Base-by-base conservation (phyloP, 2,329 filamentous ascomycete species). In the Metarhizium brunneum region DNA sequence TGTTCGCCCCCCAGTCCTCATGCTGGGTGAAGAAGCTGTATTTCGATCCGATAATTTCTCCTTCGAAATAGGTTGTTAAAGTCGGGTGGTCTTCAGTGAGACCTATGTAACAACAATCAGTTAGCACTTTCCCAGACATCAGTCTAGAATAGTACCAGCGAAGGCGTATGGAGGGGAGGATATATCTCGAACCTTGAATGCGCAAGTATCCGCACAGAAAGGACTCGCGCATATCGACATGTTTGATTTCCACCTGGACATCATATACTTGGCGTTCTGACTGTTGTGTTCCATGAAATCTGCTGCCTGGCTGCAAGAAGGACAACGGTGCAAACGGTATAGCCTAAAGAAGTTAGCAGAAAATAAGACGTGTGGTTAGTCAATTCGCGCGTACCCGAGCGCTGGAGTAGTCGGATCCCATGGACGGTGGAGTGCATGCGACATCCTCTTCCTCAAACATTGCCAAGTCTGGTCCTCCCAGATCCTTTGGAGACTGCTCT, bases 1-100 rank as follows among this genome's bases (percentile, higher is more conserved):
- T 87, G 56, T 82, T 92, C 50, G 91, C 92, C 54, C 92, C 94
- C 94, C 94, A 99, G 64, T 85, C 84, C 56, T 89, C 83, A 69
- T 96, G 90, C 61, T 88, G 84, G 42, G 94, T 99, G 60, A 87
- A 82, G 74, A 99, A 99, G n/a, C 85, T 87, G 73, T 97, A 92
- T 68, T 95, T 95, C 56, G 85, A 86, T 51, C 94, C 94, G 61
- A 99, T 96, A 54, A 99, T 95, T 73, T 99, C 94, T 69, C 92
- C 92, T 72, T 97, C 92, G 65, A 99, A 99, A 69, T 95, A 99
- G 1, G 94, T 99, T 8, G 92, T 97, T 52, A 99, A 78, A n/a
- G 92, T 96, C 13, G 92, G 92, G 69, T 97, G 92, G 71, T 96
- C 92, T 68, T 95, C 88, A 0, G 94, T 97, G 16, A 99, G 78